Conservation (phyloP, 208 protist species). For the Blastocrithidia nonstop region DNA sequence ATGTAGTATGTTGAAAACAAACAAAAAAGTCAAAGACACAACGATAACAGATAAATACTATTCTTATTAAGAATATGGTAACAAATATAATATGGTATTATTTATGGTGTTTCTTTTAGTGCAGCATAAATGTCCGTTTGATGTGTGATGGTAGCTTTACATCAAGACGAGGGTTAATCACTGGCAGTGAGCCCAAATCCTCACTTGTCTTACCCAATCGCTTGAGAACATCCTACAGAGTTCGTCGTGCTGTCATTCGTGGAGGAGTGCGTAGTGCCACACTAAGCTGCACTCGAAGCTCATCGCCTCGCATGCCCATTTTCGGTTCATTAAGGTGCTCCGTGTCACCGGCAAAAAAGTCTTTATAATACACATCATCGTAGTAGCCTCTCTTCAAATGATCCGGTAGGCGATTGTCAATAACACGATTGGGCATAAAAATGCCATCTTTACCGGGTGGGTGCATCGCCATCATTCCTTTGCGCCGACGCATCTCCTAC, state of each 20-base stretch:
- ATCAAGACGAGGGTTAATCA: constrained; percentile 75
- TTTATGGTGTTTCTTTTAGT: constrained; percentile 23
- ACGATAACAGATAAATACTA: background rate
- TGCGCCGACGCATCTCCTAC: constrained; percentile 79
- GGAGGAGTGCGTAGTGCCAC: background rate
- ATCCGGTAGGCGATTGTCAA: constrained; percentile 85
- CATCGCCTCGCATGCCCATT: constrained; percentile 82
- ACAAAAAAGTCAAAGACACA: background rate
- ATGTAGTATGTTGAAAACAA: background rate
- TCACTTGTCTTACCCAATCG: constrained; percentile 65
- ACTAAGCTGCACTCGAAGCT: constrained; percentile 64
- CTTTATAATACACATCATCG: constrained; percentile 88
- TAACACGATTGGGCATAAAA: constrained; percentile 82
- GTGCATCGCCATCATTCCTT: constrained; percentile 90
- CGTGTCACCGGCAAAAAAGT: constrained; percentile 84
- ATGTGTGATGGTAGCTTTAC: constrained; percentile 74
- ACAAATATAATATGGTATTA: background rate
- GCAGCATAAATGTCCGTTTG: constrained; percentile 72
- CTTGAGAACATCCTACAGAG: constrained; percentile 75
- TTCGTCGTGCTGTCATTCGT: constrained; percentile 25
- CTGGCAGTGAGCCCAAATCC: constrained; percentile 64
- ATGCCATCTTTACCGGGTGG: constrained; percentile 82
- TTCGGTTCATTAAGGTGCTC: constrained; percentile 81
- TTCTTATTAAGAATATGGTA: background rate
- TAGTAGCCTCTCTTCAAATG: constrained; percentile 89